These are phyloP conservation scores for Mucor saturninus DNA, from an alignment of 371 early-diverging fungal species.

Conservation along the genomic window DNA sequence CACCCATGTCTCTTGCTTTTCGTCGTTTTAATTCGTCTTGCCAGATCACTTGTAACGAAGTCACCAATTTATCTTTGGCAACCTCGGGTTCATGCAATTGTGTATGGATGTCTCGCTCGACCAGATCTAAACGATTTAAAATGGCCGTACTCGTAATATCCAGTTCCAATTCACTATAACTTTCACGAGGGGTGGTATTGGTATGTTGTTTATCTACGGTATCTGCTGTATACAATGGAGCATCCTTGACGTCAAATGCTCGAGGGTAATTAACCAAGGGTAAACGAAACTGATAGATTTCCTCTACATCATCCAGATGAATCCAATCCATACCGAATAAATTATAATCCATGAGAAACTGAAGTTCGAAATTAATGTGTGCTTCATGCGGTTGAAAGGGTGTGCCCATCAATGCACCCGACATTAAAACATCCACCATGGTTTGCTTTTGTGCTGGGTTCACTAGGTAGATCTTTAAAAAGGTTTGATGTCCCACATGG, in stretches of 20 bases:
- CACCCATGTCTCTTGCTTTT: slow-evolving; percentile 11
- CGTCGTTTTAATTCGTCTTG: slow-evolving; percentile 46
- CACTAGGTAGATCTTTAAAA: slow-evolving; percentile 77
- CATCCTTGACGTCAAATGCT: slow-evolving; percentile 15
- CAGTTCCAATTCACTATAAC: slow-evolving; percentile 79
- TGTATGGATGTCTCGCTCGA: slow-evolving; percentile 63
- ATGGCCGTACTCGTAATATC: slow-evolving; percentile 71
- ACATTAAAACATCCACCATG: slow-evolving; percentile 65
- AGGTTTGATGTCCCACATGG: slow-evolving; percentile 66
- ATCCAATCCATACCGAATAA: slow-evolving; percentile 92
- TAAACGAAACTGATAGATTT: not conserved
- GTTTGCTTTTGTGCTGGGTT: slow-evolving; percentile 66
- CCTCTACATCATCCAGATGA: slow-evolving; percentile 18
- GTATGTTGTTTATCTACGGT: slow-evolving; percentile 30
- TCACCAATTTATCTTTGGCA: slow-evolving; percentile 51
- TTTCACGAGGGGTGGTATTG: slow-evolving; percentile 40
- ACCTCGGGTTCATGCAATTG: slow-evolving; percentile 10
- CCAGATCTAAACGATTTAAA: slow-evolving; percentile 63
- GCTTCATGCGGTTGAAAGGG: slow-evolving; percentile 81
- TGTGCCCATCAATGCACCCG: slow-evolving; percentile 73
- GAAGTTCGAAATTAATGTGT: slow-evolving; percentile 86
- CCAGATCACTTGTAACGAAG: slow-evolving; percentile 64
- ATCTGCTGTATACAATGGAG: slow-evolving; percentile 18
- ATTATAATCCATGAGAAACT: slow-evolving; percentile 92
- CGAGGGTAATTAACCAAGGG: slow-evolving; percentile 47